Evolutionary conservation across 129 eudicot species (phyloP), one percentile per base, ranked within the genome.

Genomic region (Heracleum sosnowskyi): DNA sequence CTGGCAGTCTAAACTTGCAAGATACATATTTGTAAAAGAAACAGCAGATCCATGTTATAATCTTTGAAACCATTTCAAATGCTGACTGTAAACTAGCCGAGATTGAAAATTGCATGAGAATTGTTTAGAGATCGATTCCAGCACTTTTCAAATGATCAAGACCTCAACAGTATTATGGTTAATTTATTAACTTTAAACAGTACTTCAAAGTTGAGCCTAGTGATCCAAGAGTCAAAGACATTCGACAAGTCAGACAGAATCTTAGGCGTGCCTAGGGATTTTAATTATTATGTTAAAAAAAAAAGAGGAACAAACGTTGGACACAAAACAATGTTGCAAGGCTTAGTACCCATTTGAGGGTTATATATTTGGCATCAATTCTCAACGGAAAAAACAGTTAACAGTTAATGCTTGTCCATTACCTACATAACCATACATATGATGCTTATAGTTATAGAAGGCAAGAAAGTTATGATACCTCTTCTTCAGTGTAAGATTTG

Each of bases 381-480:
- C 18, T 71, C 29, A n/a, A 72, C 47, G 12, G 13, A 2, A 31
- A 76, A 76, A 35, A 34, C 46, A 37, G 28, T 76, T 11, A 35
- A 47, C 16, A 76, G 22, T 7, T 3, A 49, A 29, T 33, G 28
- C 7, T 51, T 72, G 12, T 31, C 42, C 37, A 45, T 28, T 22
- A 7, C 24, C 34, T 13, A 24, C 22, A 29, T n/a, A n/a, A 39
- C 26, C 45, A 37, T 39, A 60, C 36, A 78, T 55, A 9, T 40
- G 36, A 15, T 35, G 6, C 5, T 4, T 78, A 42, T 62, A 8
- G 76, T 71, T 44, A 37, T 26, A 12, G 51, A 47, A 17, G 36
- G 69, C 69, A 68, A 37, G 76, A 68, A 75, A 69, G 13, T 76
- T 26, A 35, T 44, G 46, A 73, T 83, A 93, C 98, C 96, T 89